A percentile compares a stretch with the other conserved stretches of the same genome.
Conservation (phyloP, 495 filamentous ascomycete species). For the Immersiella caudata region DNA sequence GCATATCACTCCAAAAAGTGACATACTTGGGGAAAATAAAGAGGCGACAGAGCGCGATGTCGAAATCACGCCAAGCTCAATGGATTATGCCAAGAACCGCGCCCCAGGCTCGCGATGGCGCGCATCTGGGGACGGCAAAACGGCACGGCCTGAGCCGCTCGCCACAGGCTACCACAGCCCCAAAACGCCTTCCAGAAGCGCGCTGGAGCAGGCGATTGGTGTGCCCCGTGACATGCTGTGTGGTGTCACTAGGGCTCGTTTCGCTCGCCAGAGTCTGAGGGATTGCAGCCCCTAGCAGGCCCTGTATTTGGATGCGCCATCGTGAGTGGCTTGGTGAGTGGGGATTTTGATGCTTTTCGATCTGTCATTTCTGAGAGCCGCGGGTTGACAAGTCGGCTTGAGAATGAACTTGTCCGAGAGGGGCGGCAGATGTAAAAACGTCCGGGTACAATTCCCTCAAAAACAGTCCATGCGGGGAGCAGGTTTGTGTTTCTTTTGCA, state of each 20-base stretch:
- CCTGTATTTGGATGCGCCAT: not conserved
- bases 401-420: no score
- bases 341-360: not conserved
- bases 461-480: no score
- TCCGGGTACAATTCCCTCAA: no score
- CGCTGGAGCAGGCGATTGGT: not conserved
- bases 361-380: not conserved
- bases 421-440: not conserved
- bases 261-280: not conserved
- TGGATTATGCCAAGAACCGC: slow-evolving; percentile 14
- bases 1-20: not conserved
- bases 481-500: no score
- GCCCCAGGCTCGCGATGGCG: slow-evolving; percentile 6
- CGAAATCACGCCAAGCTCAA: not conserved
- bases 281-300: not conserved
- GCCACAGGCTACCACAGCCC: not conserved
- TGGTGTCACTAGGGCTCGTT: not conserved
- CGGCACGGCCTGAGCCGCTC: slow-evolving; percentile 13
- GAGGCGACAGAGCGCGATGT: not conserved
- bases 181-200: slow-evolving; percentile 1
- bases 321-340: not conserved
- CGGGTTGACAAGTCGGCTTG: not conserved
- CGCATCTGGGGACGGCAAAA: slow-evolving; percentile 7
- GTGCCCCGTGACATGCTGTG: not conserved
- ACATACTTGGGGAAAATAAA: not conserved